Evolutionary conservation across 106 monocot species (phyloP), one percentile per base, ranked within the genome.

Genomic region (Platanthera zijinensis): DNA sequence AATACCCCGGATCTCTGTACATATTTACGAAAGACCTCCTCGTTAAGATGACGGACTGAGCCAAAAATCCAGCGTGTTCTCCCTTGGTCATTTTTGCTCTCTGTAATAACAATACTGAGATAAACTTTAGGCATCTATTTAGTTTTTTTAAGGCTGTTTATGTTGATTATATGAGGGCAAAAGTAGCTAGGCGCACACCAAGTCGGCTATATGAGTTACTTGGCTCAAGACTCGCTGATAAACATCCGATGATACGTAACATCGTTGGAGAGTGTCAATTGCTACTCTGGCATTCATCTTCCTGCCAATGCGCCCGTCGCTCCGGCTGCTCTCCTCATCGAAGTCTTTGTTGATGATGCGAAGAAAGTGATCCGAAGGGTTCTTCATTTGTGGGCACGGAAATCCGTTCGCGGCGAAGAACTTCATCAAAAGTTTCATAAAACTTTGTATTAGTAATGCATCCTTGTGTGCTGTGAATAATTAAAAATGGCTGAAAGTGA

Each of bases 1-100:
- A 88, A 51, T 88, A 88, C 25, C 88, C 88, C 12, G 75, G 13
- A 74, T 88, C 88, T 59, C 88, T 80, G 1, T 61, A 74, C 88
- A 88, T 88, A 77, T 88, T 88, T 4, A 75, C 21, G 48, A 77
- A 84, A 0, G 88, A 88, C 72, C 88, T 82, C 30, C 52, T 61
- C 3, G 88, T 88, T 52, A 88, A 19, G 5, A 70, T 47, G 14
- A 48, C 9, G 17, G 47, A 70, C 25, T 70, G 70, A 45, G 48
- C 48, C 6, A 70, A 17, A 45, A 70, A 70, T 53, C 32, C 32
- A 32, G 32, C 32, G 32, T 32, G 32, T 2, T 32, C 32, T 32
- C 32, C 32, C 32, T 2, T 32, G 32, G 32, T 32, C 32, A 32
- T 32, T 2, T 32, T 32, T 2, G 32, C 32, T 32, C 32, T 32